Base-by-base conservation (phyloP, 148 eudicot genomes). In the Spergularia bocconei region DNA sequence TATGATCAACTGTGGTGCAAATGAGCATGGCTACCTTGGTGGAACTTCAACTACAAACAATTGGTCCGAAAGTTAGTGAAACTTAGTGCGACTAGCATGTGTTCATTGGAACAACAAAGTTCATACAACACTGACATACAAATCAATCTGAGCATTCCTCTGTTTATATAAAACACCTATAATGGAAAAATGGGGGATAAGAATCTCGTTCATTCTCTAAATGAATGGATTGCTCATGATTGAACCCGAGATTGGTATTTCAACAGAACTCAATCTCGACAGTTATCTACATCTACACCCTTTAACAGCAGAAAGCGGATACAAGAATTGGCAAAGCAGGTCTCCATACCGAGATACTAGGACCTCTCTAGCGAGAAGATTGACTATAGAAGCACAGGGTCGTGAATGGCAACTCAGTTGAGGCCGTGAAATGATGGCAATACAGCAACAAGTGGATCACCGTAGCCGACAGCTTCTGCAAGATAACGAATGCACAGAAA, bases 401-500 rank as follows among this genome's bases (percentile, higher is more conserved):
- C 36, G 2, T 29, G 36, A 2, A 29, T 29, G 2, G 36, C 36
- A 29, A 29, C 36, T 75, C 53, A 80, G 77, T 54, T 63, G 29
- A 81, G 80, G 71, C 78, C 89, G 16, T 84, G 89, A 73, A 89
- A 87, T 71, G 88, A 89, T 20, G 96, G 93, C 85, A 88, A 85
- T 39, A 90, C 87, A 44, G 93, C 98, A 41, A 92, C 55, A 20
- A 90, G 88, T 61, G 98, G 91, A 77, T 90, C 96, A 41, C 98
- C 98, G 55, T 88, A 92, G 67, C 93, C 98, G 56, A 90, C 85
- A 51, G 96, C 90, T 60, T 91, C 98, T 92, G 97, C 70, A 79
- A 62, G 50, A 74, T 38, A 13, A 75, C 23, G 41, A 47, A 68
- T 47, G 17, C 56, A 63, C 51, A 80, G 52, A 6, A 21, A 54